Percentiles rank a stretch among this genome's conserved stretches.
Evolutionary conservation across 2,329 filamentous ascomycete species (phyloP).

Genomic region (Colletotrichum graminicola): DNA sequence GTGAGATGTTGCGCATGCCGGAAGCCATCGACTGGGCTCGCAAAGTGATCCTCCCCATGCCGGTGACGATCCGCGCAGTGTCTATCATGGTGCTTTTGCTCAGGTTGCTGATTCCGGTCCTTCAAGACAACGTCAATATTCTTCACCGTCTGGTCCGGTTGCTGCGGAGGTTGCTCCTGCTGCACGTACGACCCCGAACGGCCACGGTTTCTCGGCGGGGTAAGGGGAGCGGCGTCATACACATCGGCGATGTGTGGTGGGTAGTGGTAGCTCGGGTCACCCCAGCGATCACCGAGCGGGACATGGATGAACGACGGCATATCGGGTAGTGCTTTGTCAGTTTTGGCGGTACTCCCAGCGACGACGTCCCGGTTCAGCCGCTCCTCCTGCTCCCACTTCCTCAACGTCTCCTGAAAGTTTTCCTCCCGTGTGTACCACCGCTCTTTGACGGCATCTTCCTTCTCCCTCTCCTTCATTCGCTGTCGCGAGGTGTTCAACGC

Average conservation of each 20-base stretch:
- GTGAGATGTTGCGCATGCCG: background rate
- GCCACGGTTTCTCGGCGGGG: background rate
- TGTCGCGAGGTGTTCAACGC: conserved; percentile 11
- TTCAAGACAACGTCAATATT: background rate
- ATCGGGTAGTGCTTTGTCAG: background rate
- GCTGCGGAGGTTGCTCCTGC: background rate
- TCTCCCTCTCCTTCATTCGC: conserved; percentile 14
- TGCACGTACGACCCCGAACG: background rate
- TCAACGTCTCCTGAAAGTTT: background rate
- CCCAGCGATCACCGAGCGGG: conserved; percentile 17
- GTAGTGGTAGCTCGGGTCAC: conserved; percentile 15
- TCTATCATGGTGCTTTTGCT: background rate
- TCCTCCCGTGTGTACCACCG: conserved; percentile 2
- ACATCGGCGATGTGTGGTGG: conserved; percentile 12
- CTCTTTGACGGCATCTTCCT: conserved; percentile 7
- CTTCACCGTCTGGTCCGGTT: background rate
- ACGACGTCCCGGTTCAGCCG: background rate
- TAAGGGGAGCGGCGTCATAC: background rate
- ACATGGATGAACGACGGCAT: conserved; percentile 14
- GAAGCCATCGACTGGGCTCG: background rate
- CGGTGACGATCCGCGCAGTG: background rate
- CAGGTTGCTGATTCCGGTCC: background rate
- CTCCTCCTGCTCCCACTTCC: conserved; percentile 3
- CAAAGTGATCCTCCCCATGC: background rate
- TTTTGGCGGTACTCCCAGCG: background rate